Evolutionary conservation across 2,329 filamentous ascomycete genomes (phyloP).

Genomic region (Bimuria novae-zelandiae): DNA sequence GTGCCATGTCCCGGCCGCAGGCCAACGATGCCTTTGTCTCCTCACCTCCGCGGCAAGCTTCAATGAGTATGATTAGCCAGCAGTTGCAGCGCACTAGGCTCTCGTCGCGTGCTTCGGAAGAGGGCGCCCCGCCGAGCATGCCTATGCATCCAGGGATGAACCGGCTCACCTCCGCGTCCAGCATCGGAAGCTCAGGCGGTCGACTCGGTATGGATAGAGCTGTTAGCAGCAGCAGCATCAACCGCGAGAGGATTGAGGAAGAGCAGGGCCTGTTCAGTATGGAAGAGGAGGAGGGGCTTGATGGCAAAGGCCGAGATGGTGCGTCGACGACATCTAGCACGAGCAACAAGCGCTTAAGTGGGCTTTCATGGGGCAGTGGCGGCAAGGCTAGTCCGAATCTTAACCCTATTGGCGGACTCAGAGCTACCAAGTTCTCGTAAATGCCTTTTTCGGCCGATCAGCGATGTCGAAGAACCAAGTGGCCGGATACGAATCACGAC

Average conservation of each 20-base stretch:
- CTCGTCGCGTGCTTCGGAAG: slow-evolving; percentile 39
- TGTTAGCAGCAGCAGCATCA: slow-evolving; percentile 47
- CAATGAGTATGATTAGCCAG: slow-evolving; percentile 66
- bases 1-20: slow-evolving; percentile 54
- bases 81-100: slow-evolving; percentile 55
- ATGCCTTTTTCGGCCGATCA: slow-evolving; percentile 4
- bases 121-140: slow-evolving; percentile 27
- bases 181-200: slow-evolving; percentile 35
- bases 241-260: slow-evolving; percentile 48
- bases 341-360: slow-evolving; percentile 44
- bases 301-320: slow-evolving; percentile 38
- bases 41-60: slow-evolving; percentile 60
- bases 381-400: slow-evolving; percentile 43
- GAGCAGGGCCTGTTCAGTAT: slow-evolving; percentile 51
- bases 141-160: slow-evolving; percentile 71
- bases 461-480: neutral
- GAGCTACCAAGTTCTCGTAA: slow-evolving; percentile 23
- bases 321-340: slow-evolving; percentile 40
- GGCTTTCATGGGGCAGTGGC: slow-evolving; percentile 43
- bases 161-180: slow-evolving; percentile 40
- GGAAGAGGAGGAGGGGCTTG: slow-evolving; percentile 47
- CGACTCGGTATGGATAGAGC: slow-evolving; percentile 45
- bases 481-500: neutral
- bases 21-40: slow-evolving; percentile 57
- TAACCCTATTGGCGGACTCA: slow-evolving; percentile 40